These are phyloP conservation scores for Apophysomyces variabilis DNA, from an alignment of 371 early-diverging fungal genomes.

Conservation along the genomic window DNA sequence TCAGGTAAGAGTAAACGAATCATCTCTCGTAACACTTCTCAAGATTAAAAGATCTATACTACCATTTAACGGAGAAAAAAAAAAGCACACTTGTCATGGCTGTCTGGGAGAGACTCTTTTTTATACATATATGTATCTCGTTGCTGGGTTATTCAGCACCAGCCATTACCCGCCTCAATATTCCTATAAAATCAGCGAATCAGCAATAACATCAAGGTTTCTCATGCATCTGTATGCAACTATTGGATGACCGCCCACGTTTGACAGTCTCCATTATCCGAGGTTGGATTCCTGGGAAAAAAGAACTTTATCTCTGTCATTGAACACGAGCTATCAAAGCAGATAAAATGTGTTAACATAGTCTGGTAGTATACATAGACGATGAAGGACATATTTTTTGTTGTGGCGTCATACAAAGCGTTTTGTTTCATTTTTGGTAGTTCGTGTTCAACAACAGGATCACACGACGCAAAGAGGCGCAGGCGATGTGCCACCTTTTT, in stretches of 20 bases:
- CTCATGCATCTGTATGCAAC: slow-evolving; percentile 1
- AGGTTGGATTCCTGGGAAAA: background rate
- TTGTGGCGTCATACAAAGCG: slow-evolving; percentile 5
- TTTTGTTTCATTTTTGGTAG: slow-evolving; percentile 4
- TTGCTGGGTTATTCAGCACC: slow-evolving; percentile 4
- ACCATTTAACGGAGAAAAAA: too few species aligned
- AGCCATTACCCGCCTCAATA: slow-evolving; percentile 10
- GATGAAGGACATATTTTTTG: background rate
- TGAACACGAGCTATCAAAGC: background rate
- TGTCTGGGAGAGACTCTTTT: background rate
- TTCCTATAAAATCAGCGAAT: background rate
- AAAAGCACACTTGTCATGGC: too few species aligned
- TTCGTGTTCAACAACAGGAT: slow-evolving; percentile 2
- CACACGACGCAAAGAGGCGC: slow-evolving; percentile 10
- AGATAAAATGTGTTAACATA: too few species aligned
- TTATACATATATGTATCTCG: background rate
- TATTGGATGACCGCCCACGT: slow-evolving; percentile 3
- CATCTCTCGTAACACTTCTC: background rate
- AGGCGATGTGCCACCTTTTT: slow-evolving; percentile 11
- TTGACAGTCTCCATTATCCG: slow-evolving; percentile 2
- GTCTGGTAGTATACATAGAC: background rate
- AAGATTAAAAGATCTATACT: background rate
- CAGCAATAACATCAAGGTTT: slow-evolving; percentile 4
- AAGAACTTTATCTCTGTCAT: background rate
- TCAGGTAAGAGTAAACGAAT: too few species aligned